A percentile compares a stretch with the other conserved stretches of the same genome.
These are phyloP conservation scores for Fusarium sp. DNA, from an alignment of 2,329 filamentous ascomycete genomes.

Conservation along the genomic window DNA sequence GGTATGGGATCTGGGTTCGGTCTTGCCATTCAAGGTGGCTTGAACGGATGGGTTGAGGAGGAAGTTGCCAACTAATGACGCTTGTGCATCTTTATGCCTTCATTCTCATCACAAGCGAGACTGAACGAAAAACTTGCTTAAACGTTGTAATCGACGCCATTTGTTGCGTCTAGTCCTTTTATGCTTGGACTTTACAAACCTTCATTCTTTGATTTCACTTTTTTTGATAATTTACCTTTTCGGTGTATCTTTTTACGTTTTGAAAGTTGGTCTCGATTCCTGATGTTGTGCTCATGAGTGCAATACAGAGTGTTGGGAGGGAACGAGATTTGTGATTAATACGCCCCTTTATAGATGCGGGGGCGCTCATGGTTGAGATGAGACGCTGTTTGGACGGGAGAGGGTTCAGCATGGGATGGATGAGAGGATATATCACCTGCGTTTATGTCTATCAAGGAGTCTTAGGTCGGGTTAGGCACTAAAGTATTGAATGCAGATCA, in stretches of 20 bases:
- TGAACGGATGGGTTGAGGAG: slow-evolving; percentile 77
- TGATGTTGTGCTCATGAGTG: slow-evolving; percentile 33
- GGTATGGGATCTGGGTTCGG: slow-evolving; percentile 71
- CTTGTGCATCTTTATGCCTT: slow-evolving; percentile 45
- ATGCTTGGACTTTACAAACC: slow-evolving; percentile 44
- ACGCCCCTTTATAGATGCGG: slow-evolving; percentile 34
- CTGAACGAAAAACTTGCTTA: slow-evolving; percentile 53
- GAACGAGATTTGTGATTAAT: slow-evolving; percentile 40
- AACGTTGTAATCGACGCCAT: slow-evolving; percentile 58
- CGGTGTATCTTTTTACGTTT: slow-evolving; percentile 48
- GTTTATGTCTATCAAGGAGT: slow-evolving; percentile 49
- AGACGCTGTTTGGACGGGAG: slow-evolving; percentile 29
- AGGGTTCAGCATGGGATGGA: slow-evolving; percentile 32
- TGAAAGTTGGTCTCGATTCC: slow-evolving; percentile 42
- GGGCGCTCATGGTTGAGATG: slow-evolving; percentile 41
- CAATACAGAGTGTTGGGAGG: slow-evolving; percentile 22
- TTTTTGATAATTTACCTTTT: slow-evolving; percentile 52
- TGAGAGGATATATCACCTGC: slow-evolving; percentile 45
- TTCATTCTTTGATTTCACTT: slow-evolving; percentile 48
- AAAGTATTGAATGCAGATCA: slow-evolving; percentile 48
- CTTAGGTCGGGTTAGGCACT: slow-evolving; percentile 42
- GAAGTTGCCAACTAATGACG: slow-evolving; percentile 69
- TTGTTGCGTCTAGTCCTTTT: slow-evolving; percentile 47
- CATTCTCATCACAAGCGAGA: slow-evolving; percentile 40
- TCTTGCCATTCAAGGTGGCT: slow-evolving; percentile 71